These are phyloP conservation scores for Gossypium laxum DNA, from an alignment of 441 rosid species.

Conservation along the genomic window DNA sequence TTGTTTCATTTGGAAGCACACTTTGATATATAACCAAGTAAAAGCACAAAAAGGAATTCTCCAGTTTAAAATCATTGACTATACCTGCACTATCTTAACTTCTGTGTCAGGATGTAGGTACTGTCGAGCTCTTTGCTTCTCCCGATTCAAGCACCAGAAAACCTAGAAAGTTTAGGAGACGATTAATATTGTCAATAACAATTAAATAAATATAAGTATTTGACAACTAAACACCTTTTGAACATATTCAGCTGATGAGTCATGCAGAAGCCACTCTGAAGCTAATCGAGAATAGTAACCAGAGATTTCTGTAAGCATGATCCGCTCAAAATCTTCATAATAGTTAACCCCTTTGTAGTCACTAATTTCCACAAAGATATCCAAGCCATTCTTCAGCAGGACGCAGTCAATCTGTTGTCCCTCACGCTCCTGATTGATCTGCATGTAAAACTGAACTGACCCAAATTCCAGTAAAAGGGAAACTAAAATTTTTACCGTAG, in stretches of 20 bases:
- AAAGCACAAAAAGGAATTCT: not conserved
- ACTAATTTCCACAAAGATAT: slow-evolving; percentile 21
- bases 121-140: slow-evolving; percentile 19
- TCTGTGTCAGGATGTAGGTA: slow-evolving; percentile 15
- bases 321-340: slow-evolving; percentile 26
- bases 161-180: slow-evolving; percentile 19
- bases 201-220: not conserved
- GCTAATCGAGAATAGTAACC: slow-evolving; percentile 25
- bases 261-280: slow-evolving; percentile 22
- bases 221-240: slow-evolving; percentile 15
- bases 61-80: not conserved
- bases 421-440: slow-evolving; percentile 24
- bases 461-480: not conserved
- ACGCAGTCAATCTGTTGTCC: slow-evolving; percentile 21
- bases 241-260: slow-evolving; percentile 16
- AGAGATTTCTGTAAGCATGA: slow-evolving; percentile 21
- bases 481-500: not conserved
- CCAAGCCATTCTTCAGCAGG: slow-evolving; percentile 21
- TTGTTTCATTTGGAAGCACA: not conserved
- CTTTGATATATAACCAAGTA: not conserved
- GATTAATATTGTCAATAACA: not conserved
- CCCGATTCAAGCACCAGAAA: slow-evolving; percentile 25
- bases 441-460: not conserved
- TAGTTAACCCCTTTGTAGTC: slow-evolving; percentile 9
- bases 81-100: slow-evolving; percentile 16